Evolutionary conservation across 2,329 filamentous ascomycete species (phyloP).

Genomic region (Thermomyces lanuginosus): DNA sequence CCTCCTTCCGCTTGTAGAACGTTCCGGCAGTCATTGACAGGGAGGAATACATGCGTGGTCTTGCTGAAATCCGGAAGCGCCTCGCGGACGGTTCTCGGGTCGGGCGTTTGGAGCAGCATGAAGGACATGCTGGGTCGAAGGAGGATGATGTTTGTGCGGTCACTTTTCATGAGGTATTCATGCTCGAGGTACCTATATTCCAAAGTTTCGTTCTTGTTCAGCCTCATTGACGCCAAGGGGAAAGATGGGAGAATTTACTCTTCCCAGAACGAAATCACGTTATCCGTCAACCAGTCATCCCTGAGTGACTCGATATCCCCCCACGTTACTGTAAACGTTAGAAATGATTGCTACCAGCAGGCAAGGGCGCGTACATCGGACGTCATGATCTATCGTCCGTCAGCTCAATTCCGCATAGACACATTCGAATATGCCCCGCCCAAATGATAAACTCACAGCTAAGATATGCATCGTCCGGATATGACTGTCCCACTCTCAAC

Average conservation of each 20-base stretch:
- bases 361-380: slow-evolving; percentile 38
- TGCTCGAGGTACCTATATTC: slow-evolving; percentile 58
- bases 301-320: slow-evolving; percentile 80
- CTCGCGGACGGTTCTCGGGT: slow-evolving; percentile 41
- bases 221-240: slow-evolving; percentile 1
- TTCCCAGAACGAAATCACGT: slow-evolving; percentile 96
- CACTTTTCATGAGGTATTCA: slow-evolving; percentile 65
- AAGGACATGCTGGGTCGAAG: slow-evolving; percentile 87
- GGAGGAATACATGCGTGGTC: slow-evolving; percentile 86
- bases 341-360: slow-evolving; percentile 4
- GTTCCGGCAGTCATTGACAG: slow-evolving; percentile 76
- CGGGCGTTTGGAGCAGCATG: slow-evolving; percentile 60
- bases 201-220: slow-evolving; percentile 8
- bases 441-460: slow-evolving; percentile 43
- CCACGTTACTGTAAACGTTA: slow-evolving; percentile 49
- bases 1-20: slow-evolving; percentile 69
- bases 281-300: slow-evolving; percentile 92
- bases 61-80: slow-evolving; percentile 66
- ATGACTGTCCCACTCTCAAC: slow-evolving; percentile 17
- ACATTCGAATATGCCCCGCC: no score
- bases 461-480: slow-evolving; percentile 52
- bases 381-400: slow-evolving; percentile 41
- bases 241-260: slow-evolving; percentile 44
- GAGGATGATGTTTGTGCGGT: slow-evolving; percentile 72
- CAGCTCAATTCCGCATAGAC: background rate